These are phyloP conservation scores for Punica granatum DNA, from an alignment of 345 rosid species.

Conservation along the genomic window DNA sequence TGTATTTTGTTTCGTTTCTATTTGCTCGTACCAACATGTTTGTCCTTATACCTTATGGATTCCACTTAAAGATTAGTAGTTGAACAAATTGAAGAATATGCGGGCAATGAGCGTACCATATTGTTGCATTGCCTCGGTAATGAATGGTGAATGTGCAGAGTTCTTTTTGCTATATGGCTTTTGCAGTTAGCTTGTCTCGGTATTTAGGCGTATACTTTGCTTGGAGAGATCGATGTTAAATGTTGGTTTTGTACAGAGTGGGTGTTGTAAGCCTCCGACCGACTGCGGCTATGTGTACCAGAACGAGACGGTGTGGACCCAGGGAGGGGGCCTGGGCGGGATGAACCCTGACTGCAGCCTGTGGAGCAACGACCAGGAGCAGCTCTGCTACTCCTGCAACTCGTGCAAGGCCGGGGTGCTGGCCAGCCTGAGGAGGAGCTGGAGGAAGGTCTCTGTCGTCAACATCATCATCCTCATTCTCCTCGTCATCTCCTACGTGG, in stretches of 20 bases:
- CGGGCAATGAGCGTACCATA: no score
- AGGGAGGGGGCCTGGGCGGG: constrained; percentile 26
- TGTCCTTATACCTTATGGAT: no score
- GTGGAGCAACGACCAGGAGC: constrained; percentile 72
- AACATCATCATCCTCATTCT: constrained; percentile 72
- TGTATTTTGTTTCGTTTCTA: no score
- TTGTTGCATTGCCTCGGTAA: no score
- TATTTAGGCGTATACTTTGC: no score
- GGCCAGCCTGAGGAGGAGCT: constrained; percentile 75
- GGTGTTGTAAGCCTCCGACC: constrained; percentile 95
- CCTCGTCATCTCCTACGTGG: constrained; percentile 65
- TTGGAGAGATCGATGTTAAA: no score
- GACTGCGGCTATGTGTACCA: constrained; percentile 59
- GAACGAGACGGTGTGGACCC: constrained; percentile 69
- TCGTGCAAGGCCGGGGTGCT: constrained; percentile 95
- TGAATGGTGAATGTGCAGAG: no score
- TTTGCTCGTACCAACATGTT: no score
- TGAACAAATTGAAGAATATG: no score
- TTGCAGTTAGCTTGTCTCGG: no score
- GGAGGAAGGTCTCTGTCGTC: constrained; percentile 90
- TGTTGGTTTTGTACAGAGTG: constrained; percentile 41
- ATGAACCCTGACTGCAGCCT: constrained; percentile 44
- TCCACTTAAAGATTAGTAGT: no score
- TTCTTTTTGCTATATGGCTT: no score
- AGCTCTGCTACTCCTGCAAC: constrained; percentile 62